phyloP scores from a whole-genome alignment of 2,329 filamentous ascomycete genomes.

The Didymella exigua region DNA sequence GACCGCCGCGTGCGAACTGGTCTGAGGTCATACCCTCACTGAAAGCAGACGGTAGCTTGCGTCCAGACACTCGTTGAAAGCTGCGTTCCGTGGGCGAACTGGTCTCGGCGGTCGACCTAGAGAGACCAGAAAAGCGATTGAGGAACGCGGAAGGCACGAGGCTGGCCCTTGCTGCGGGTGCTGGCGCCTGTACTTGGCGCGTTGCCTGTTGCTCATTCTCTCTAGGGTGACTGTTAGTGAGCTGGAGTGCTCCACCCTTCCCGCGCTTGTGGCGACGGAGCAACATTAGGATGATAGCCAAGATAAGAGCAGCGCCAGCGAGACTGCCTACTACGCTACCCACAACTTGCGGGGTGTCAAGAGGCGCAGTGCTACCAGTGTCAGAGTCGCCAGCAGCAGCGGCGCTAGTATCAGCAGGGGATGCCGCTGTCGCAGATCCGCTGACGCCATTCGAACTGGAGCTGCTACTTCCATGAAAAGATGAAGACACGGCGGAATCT shows the following conservation, averaged over 20 bases:
- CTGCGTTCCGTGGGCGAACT: slow-evolving; percentile 50
- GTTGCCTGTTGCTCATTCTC: slow-evolving; percentile 47
- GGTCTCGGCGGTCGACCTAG: slow-evolving; percentile 44
- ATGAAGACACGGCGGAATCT: slow-evolving; percentile 10
- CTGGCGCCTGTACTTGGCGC: slow-evolving; percentile 38
- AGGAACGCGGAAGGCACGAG: slow-evolving; percentile 49
- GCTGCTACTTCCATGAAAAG: slow-evolving; percentile 8
- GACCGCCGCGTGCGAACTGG: slow-evolving; percentile 39
- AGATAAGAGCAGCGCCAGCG: slow-evolving; percentile 60
- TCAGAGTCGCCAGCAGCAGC: slow-evolving; percentile 14
- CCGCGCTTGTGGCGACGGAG: slow-evolving; percentile 58
- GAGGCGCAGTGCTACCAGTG: slow-evolving; percentile 29
- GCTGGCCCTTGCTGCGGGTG: slow-evolving; percentile 44
- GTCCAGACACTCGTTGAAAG: slow-evolving; percentile 55
- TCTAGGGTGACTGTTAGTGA: slow-evolving; percentile 34
- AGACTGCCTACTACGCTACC: slow-evolving; percentile 68
- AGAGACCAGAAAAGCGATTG: slow-evolving; percentile 48
- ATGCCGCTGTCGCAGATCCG: slow-evolving; percentile 21
- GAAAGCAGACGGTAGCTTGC: slow-evolving; percentile 56
- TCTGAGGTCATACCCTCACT: slow-evolving; percentile 55
- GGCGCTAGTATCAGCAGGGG: slow-evolving; percentile 19
- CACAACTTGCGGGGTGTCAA: slow-evolving; percentile 60
- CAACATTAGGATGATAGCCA: slow-evolving; percentile 59
- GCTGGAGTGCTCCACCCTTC: slow-evolving; percentile 37
- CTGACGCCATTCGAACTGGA: slow-evolving; percentile 6